Base-by-base conservation (phyloP, 179 eudicot species). In the Beta macrorhiza region DNA sequence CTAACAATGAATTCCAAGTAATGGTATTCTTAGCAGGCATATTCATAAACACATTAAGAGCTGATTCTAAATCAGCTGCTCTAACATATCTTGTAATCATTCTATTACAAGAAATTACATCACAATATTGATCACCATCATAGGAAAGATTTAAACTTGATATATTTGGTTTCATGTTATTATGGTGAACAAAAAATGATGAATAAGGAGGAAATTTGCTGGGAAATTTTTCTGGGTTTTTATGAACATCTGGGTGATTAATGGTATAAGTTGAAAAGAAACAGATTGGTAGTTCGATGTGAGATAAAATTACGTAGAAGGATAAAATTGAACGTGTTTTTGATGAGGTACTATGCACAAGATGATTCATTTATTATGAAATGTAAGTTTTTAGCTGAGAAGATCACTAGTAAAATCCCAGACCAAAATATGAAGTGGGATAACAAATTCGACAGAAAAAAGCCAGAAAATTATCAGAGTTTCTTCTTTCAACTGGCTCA, bases 1-100 rank as follows among this genome's bases (percentile, higher is more conserved):
- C 90, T 73, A 94, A 73, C 72, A 94, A 81, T 47, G 97, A 93
- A 82, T 94, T 94, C 96, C 96, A 93, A 32, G 97, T 88, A 47
- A 94, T 69, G 1, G 85, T 86, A 29, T 83, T 89, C 86, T 85
- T 94, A 56, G 77, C 49, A 0, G 82, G 79, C 97, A 93, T 92
- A 42, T 25, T 51, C 29, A 61, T 75, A 67, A 94, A 93, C 81
- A 91, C 87, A 56, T 59, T 70, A 5, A 89, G 22, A 59, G 98
- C 97, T 22, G 94, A 94, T 76, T 88, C 91, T n/a, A 93, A 47
- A 76, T 91, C 90, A 62, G 91, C 89, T 25, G 85, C 79, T 79
- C 91, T 88, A 62, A 93, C 74, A 71, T 79, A 83, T 56, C 63
- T 22, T 11, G 90, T 88, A 70, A 93, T 94, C 88, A 83, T 86